A percentile compares a stretch with the other conserved stretches of the same genome.
Conservation (phyloP, 352 stramenopile genomes). For the Globisporangium carolinianum region DNA sequence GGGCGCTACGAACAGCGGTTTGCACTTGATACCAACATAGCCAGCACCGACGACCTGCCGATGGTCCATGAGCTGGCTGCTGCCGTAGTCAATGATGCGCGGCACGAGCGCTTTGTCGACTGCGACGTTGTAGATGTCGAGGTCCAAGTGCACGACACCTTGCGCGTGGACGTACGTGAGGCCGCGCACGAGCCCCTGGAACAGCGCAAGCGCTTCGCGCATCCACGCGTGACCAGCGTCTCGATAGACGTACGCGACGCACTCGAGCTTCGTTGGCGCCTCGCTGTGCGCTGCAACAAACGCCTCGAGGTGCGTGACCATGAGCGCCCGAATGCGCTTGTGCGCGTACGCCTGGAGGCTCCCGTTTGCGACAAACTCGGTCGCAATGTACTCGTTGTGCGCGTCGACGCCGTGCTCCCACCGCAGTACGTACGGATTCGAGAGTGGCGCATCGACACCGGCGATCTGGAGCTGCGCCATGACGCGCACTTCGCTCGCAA, state of each 20-base stretch:
- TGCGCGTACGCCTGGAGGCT: constrained; percentile 54
- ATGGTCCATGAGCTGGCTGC: constrained; percentile 69
- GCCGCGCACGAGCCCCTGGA: constrained; percentile 53
- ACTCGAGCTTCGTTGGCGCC: constrained; percentile 33
- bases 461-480: constrained; percentile 70
- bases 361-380: constrained; percentile 65
- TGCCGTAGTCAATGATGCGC: constrained; percentile 78
- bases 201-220: constrained; percentile 59
- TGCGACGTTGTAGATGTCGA: constrained; percentile 77
- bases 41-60: constrained; percentile 40
- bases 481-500: constrained; percentile 71
- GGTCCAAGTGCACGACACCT: constrained; percentile 73
- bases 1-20: constrained; percentile 62
- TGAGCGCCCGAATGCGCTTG: constrained; percentile 16
- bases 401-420: constrained; percentile 65
- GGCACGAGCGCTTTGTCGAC: constrained; percentile 45
- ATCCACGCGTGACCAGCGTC: constrained; percentile 41
- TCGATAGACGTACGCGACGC: constrained; percentile 43
- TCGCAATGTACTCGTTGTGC: constrained; percentile 77
- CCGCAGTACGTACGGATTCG: constrained; percentile 57
- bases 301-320: constrained; percentile 63
- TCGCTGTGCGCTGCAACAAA: constrained; percentile 53
- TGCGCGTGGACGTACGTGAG: constrained; percentile 76
- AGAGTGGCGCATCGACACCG: constrained; percentile 48
- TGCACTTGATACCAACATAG: constrained; percentile 70